These are phyloP conservation scores for Diplodia sapinea DNA, from an alignment of 2,329 filamentous ascomycete species.

Conservation along the genomic window DNA sequence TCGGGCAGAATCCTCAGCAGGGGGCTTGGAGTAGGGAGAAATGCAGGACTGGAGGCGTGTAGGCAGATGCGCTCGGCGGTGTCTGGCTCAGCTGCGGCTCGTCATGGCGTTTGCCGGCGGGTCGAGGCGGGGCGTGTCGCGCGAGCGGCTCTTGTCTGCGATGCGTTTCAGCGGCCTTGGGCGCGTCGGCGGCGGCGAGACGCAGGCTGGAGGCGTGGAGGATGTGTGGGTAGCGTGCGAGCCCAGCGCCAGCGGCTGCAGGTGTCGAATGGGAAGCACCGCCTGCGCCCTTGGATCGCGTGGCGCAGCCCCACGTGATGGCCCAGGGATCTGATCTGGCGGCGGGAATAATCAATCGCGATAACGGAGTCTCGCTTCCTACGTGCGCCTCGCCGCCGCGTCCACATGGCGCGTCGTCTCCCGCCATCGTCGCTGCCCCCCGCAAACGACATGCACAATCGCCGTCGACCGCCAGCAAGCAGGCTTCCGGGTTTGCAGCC, in stretches of 20 bases:
- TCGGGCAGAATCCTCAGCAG: neutral
- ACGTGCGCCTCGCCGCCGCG: neutral
- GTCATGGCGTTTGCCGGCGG: conserved; percentile 11
- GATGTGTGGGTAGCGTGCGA: conserved; percentile 11
- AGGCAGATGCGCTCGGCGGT: conserved; percentile 9
- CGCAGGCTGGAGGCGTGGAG: neutral
- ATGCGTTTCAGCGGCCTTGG: neutral
- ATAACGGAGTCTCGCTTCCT: neutral
- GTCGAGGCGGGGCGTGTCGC: neutral
- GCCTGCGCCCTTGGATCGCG: neutral
- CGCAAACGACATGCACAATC: neutral
- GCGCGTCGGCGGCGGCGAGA: neutral
- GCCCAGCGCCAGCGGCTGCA: neutral
- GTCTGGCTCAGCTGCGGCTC: conserved; percentile 19
- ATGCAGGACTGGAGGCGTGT: neutral
- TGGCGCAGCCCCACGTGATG: conserved; percentile 20
- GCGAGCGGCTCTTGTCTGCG: neutral
- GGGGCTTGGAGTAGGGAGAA: conserved; percentile 10
- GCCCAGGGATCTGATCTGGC: neutral
- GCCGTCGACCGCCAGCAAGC: too few species aligned
- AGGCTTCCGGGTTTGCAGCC: neutral
- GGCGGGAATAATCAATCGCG: neutral
- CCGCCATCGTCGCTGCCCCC: neutral
- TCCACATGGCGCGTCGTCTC: neutral
- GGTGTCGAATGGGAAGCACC: conserved; percentile 5